Base-by-base conservation (phyloP, 2,329 filamentous ascomycete genomes). In the Fusarium lyarnte region DNA sequence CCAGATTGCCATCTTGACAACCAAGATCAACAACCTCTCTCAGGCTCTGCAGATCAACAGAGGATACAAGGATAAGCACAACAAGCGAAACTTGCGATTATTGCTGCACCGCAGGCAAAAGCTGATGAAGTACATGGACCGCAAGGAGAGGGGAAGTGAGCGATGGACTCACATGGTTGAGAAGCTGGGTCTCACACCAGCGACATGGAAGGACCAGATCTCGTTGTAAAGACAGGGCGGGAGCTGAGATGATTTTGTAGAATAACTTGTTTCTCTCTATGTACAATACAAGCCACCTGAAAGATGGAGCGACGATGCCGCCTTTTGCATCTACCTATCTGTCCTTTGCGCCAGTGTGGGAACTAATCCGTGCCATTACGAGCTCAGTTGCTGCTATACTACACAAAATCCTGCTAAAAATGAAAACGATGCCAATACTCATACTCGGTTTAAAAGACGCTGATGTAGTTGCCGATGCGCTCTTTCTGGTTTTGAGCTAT, bases 401-500 rank as follows among this genome's bases (percentile, higher is more conserved):
- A 86, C 84, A 85, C 76, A 78, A 78, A 76, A 76, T 72, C 74
- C 75, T 81, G 79, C 76, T 77, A 77, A 74, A 77, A 75, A 74
- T 42, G 62, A 74, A 73, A 73, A 66, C 45, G 42, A 58, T 73
- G 69, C 69, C 73, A 61, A 45, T 60, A 63, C 72, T 29, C 64
- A 69, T 59, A 64, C 70, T 47, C 67, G 66, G 71, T 76, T 88
- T 84, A 97, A 84, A 99, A 97, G 70, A 98, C 96, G 84, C 94
- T 97, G 82, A 99, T 99, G 84, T 97, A 99, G 85, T 98, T 99
- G 77, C 94, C 93, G 81, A 99, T 98, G 81, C 96, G 91, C 84
- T 99, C 96, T 87, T 99, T 99, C 85, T 99, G 96, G 86, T 97
- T 98, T 85, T 99, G 96, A 62, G 96, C 96, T 88, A 99, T 99